Base-by-base conservation (phyloP, 2,329 filamentous ascomycete species). In the Colletotrichum australisinense region DNA sequence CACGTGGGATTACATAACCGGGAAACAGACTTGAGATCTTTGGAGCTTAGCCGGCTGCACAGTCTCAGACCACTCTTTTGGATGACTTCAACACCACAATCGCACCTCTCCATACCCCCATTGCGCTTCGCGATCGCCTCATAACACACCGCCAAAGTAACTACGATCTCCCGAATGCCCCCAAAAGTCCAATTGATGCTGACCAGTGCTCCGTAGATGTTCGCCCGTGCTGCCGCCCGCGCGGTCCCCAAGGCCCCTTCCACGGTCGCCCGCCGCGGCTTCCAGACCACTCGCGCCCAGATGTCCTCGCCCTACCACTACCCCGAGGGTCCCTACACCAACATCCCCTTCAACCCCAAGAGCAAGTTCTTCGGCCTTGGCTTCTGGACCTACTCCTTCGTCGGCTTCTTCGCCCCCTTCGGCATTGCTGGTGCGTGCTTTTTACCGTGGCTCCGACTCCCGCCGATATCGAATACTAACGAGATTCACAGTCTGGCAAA, bases 331-430 rank as follows among this genome's bases (percentile, higher is more conserved):
- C 94, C 96, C 81, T 93, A 95, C 86, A 93, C 90, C 89, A 98
- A 98, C 91, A 87, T 99, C 78, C 97, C 97, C 78, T 99, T 99
- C 92, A 97, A 99, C 90, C 94, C 97, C 78, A 89, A 94, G 87
- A 96, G 92, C 83, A 94, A 92, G 87, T 93, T 89, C 87, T 99
- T 99, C 84, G 90, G 88, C 77, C 75, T 94, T 79, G 90, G 93
- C 86, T 99, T 93, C 92, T 97, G 95, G 93, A 83, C 83, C 76
- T 97, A 94, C 88, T 82, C 84, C 79, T 82, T 80, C 79, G 82
- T 85, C 75, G 89, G 89, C 75, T 92, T 92, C 84, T 81, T 86
- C 78, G 80, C 87, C 69, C 92, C 92, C 77, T 92, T 93, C 83
- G 89, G 87, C 80, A 90, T 93, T 81, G 86, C 88, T 77, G 82